Conservation (phyloP, 306 rosid species). For the Calophaca sinica region DNA sequence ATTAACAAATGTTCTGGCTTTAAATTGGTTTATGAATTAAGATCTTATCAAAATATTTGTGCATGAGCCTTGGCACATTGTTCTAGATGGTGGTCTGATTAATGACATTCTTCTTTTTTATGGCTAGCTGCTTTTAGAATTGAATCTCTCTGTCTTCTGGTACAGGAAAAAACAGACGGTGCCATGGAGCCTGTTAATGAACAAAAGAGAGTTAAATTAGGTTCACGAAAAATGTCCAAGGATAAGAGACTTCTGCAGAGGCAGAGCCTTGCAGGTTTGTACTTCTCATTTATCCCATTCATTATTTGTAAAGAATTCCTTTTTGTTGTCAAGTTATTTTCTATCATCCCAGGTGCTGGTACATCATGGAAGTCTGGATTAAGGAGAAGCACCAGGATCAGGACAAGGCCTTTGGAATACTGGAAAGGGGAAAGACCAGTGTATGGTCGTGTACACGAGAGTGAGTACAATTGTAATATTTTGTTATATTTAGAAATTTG, state of each 20-base stretch:
- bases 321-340: background rate
- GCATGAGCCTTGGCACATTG: background rate
- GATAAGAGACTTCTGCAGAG: constrained; percentile 44
- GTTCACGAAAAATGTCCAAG: constrained; percentile 28
- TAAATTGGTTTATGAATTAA: background rate
- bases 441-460: constrained; percentile 76
- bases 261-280: constrained; percentile 78
- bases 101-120: background rate
- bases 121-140: constrained; percentile 35
- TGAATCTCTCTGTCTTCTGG: constrained; percentile 17
- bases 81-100: constrained; percentile 10
- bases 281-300: constrained; percentile 35
- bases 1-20: constrained; percentile 17
- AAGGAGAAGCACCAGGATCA: constrained; percentile 85
- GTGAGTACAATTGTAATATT: constrained; percentile 55
- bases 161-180: constrained; percentile 40
- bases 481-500: constrained; percentile 26
- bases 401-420: constrained; percentile 82
- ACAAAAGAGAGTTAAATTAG: constrained; percentile 50
- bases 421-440: constrained; percentile 89
- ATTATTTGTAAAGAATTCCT: constrained; percentile 26
- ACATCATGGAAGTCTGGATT: constrained; percentile 69
- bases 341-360: constrained; percentile 67
- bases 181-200: constrained; percentile 42
- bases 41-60: background rate